A percentile compares a stretch with the other conserved stretches of the same genome.
These are phyloP conservation scores for Xylaria sp. DNA, from an alignment of 2,329 filamentous ascomycete species.

Conservation along the genomic window DNA sequence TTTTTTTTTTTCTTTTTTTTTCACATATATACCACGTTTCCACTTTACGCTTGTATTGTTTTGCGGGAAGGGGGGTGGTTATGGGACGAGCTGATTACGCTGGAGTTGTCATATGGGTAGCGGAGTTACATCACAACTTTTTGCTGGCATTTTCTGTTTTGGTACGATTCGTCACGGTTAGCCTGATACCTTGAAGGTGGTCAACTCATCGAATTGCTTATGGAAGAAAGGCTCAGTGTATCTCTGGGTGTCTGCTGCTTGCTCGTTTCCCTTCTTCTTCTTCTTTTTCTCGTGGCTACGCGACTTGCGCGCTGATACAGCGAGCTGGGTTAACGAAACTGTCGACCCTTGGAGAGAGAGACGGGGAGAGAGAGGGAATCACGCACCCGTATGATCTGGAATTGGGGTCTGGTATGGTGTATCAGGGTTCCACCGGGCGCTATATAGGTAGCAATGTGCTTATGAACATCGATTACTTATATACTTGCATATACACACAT, in stretches of 20 bases:
- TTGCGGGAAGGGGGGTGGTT: not conserved
- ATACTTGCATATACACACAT: too few relatives aligned
- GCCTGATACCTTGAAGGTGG: too few relatives aligned
- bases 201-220: too few relatives aligned
- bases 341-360: not conserved
- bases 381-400: not conserved
- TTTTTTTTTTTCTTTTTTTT: too few relatives aligned
- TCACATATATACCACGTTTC: constrained; percentile 20
- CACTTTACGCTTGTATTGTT: not conserved
- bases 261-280: too few relatives aligned
- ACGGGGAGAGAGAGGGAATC: not conserved
- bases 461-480: not conserved
- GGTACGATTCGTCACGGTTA: not conserved
- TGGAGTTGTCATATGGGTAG: constrained; percentile 13
- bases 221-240: too few relatives aligned
- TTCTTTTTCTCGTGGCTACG: too few relatives aligned
- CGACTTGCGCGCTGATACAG: too few relatives aligned
- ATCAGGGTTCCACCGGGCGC: not conserved
- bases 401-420: not conserved
- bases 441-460: not conserved
- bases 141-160: constrained; percentile 1
- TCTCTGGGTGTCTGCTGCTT: too few relatives aligned
- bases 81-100: constrained; percentile 10
- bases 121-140: not conserved
- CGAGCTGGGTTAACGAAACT: not conserved